Conservation (phyloP, 2,329 filamentous ascomycete genomes). For the Venturia oleaginea region DNA sequence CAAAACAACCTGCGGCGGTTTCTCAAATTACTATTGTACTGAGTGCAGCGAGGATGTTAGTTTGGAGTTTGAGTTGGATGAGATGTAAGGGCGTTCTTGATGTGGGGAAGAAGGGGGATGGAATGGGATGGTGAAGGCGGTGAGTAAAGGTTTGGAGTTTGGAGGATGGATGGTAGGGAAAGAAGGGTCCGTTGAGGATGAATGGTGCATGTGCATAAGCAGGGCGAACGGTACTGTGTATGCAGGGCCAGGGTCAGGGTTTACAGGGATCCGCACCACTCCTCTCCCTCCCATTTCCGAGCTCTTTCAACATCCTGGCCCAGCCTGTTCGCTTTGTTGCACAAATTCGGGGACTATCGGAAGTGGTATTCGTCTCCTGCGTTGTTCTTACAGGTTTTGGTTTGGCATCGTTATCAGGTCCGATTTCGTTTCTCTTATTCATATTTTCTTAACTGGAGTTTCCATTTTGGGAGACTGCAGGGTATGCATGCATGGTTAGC, state of each 20-base stretch:
- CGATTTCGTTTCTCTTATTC: not conserved
- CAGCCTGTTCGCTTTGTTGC: not conserved
- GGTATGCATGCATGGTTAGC: not conserved
- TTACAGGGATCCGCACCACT: not conserved
- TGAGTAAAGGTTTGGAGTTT: not conserved
- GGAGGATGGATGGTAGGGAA: not conserved
- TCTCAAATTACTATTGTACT: slow-evolving; percentile 36
- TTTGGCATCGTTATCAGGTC: not conserved
- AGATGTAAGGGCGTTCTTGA: slow-evolving; percentile 17
- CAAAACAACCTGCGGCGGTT: slow-evolving; percentile 32
- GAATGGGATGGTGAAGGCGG: not conserved
- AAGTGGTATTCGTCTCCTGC: not conserved
- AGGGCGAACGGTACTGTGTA: not conserved
- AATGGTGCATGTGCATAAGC: not conserved
- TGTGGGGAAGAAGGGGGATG: not conserved
- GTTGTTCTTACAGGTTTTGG: not conserved
- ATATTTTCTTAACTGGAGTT: not conserved
- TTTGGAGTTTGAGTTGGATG: slow-evolving; percentile 34
- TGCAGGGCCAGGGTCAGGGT: no score
- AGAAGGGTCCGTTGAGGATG: not conserved
- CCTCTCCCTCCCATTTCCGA: not conserved
- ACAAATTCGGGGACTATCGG: not conserved
- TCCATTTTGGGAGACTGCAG: not conserved
- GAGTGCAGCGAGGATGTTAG: slow-evolving; percentile 36
- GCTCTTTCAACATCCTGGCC: not conserved